Base-by-base conservation (phyloP, 1,139 yeast genomes). In the Blastobotrys petasosporus region DNA sequence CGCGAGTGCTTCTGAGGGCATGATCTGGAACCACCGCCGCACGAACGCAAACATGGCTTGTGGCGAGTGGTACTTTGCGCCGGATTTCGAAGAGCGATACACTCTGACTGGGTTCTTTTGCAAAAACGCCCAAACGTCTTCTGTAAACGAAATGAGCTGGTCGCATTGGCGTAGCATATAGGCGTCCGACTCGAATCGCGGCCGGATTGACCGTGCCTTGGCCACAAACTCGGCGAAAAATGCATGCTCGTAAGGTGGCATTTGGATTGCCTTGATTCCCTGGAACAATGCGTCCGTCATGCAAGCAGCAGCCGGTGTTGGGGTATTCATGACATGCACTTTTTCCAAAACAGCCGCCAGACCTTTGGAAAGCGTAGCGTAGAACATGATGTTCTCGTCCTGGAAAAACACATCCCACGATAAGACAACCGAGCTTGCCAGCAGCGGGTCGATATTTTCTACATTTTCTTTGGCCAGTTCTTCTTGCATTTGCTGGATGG, bases 231-330 rank as follows among this genome's bases (percentile, higher is more conserved):
- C 74, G 4, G 39, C 44, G 41, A 69, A 57, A 44, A 68, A 67
- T 2, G 55, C 46, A 2, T 64, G 54, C 41, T 61, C 61, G 52
- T 68, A 69, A 2, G 66, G 59, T 0, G 73, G 74, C 44, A 64
- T 54, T 44, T 65, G 63, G 13, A 69, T 61, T 9, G 66, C 55
- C 32, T 68, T 56, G 44, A 61, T 58, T 25, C 60, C 56, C 46
- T 62, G 64, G 42, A 60, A 52, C 7, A 60, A 51, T 7, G 64
- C 59, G 32, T 61, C 62, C 6, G 57, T 51, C 58, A 59, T 57
- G 46, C 63, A 60, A 6, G 57, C 46, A 8, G 63, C 56, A n/a
- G 60, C 56, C 9, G 60, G 60, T 6, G 62, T 57, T 28, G 54
- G 54, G 8, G 54, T 40, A n/a, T 57, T 48, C 23, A 54, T 45